Conservation (phyloP, 2,329 filamentous ascomycete genomes). For the Colletotrichum scovillei region DNA sequence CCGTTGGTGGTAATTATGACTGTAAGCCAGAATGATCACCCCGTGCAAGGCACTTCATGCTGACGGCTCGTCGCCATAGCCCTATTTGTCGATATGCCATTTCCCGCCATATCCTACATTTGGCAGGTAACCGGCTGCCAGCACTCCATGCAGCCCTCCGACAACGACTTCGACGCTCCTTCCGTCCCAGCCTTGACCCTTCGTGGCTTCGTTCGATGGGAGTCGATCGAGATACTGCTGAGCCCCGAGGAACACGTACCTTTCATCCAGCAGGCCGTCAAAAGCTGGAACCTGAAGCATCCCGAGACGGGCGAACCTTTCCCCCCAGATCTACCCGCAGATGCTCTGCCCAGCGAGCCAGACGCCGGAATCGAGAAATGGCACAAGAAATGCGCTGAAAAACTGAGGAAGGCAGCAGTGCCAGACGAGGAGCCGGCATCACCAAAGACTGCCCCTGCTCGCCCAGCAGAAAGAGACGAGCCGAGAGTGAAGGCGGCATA, state of each 20-base stretch:
- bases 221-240: conserved; percentile 89
- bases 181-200: conserved; percentile 85
- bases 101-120: conserved; percentile 85
- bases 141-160: conserved; percentile 81
- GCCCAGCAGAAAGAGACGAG: conserved; percentile 45
- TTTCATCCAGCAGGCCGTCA: conserved; percentile 84
- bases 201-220: conserved; percentile 91
- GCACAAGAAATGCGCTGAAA: conserved; percentile 82
- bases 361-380: conserved; percentile 87
- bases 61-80: conserved; percentile 51
- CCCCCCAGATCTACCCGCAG: conserved; percentile 65
- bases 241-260: conserved; percentile 89
- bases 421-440: conserved; percentile 46
- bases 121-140: conserved; percentile 93
- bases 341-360: conserved; percentile 76
- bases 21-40: conserved; percentile 49
- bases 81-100: conserved; percentile 82
- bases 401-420: conserved; percentile 71
- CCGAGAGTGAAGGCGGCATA: conserved; percentile 52
- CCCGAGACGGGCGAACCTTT: conserved; percentile 79
- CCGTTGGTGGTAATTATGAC: conserved; percentile 81
- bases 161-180: conserved; percentile 78
- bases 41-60: not conserved
- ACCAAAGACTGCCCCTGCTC: conserved; percentile 42
- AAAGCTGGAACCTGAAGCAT: conserved; percentile 80